A percentile compares a stretch with the other conserved stretches of the same genome.
Evolutionary conservation across 1,284 basidiomycete genomes (phyloP).

Genomic region (Kalmanozyma brasiliensis): DNA sequence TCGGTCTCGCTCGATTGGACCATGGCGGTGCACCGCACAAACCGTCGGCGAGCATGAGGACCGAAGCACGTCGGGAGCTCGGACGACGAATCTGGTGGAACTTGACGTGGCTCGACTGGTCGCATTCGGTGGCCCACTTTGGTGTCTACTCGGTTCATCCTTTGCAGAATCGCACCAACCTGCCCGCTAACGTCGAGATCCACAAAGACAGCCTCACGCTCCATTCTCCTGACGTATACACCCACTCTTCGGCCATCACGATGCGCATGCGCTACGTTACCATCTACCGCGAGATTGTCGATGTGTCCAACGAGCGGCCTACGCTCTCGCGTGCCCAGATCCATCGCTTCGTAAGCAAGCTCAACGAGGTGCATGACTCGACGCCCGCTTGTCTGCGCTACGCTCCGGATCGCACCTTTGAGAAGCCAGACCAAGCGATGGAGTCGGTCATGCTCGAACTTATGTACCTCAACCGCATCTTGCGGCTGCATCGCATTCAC

Average conservation of each 20-base stretch:
- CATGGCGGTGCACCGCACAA: constrained; percentile 21
- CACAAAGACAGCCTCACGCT: constrained; percentile 47
- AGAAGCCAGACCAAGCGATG: constrained; percentile 49
- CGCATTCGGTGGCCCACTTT: constrained; percentile 59
- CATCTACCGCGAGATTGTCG: constrained; percentile 49
- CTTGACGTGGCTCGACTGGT: constrained; percentile 59
- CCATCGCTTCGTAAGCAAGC: constrained; percentile 39
- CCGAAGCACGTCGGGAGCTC: constrained; percentile 54
- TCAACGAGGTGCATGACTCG: constrained; percentile 57
- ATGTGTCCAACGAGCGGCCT: constrained; percentile 34
- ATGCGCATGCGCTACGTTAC: constrained; percentile 49
- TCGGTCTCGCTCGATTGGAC: constrained; percentile 43
- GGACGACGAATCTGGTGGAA: constrained; percentile 65
- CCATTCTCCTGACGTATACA: constrained; percentile 41
- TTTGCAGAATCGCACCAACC: constrained; percentile 54
- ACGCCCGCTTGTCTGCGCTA: constrained; percentile 51
- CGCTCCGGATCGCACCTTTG: constrained; percentile 54
- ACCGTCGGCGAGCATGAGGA: constrained; percentile 29
- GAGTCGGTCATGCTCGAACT: constrained; percentile 61
- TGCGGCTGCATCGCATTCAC: constrained; percentile 62
- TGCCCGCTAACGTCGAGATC: constrained; percentile 60
- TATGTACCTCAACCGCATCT: constrained; percentile 62
- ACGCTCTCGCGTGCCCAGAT: constrained; percentile 34
- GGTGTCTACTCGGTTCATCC: constrained; percentile 61
- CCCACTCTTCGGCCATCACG: constrained; percentile 43